Base-by-base conservation (phyloP, 2,329 filamentous ascomycete genomes). In the Sphaerulina vaccinii region DNA sequence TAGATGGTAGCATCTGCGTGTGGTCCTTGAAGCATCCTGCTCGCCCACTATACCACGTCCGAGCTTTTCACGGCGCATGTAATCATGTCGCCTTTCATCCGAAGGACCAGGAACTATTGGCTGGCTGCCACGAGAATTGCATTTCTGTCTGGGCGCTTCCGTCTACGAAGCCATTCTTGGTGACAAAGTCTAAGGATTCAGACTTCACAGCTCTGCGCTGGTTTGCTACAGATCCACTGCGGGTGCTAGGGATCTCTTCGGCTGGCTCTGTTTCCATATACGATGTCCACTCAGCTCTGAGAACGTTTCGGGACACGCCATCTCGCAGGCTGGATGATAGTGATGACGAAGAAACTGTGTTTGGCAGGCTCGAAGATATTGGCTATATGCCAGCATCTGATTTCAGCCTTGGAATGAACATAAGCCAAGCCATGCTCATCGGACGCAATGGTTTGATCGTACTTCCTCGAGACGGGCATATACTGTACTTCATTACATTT, bases 391-490 rank as follows among this genome's bases (percentile, higher is more conserved):
- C 56, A n/a, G 39, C 38, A 10, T 39, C 41, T 9, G 38, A 36
- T 16, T 54, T 60, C 32, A 36, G 54, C 16, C 32, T 58, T 10
- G 46, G 36, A 1, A 40, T 44, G 19, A 22, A 33, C 5, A 37
- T 60, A 24, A 33, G 29, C 27, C 55, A 56, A 51, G 54, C 53
- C 9, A 38, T 49, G 13, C 52, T 58, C 43, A 33, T 66, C 11
- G 64, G 64, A 15, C 54, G 53, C 15, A 48, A 61, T 51, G 64
- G 62, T 8, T 23, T 63, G 16, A 49, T 64, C 22, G 52, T 64
- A 5, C 53, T 64, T n/a, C 52, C 57, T 15, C 47, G 41, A 2
- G 22, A 50, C 32, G 58, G 56, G 13, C 55, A 46, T 38, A 46
- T 53, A 11, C 39, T 64, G 8, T 57, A 51, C 21, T 57, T 64